Percentiles rank a stretch among this genome's conserved stretches.
phyloP scores from a whole-genome alignment of 805 yeast genomes.

The Saccharomycopsis amapae region DNA sequence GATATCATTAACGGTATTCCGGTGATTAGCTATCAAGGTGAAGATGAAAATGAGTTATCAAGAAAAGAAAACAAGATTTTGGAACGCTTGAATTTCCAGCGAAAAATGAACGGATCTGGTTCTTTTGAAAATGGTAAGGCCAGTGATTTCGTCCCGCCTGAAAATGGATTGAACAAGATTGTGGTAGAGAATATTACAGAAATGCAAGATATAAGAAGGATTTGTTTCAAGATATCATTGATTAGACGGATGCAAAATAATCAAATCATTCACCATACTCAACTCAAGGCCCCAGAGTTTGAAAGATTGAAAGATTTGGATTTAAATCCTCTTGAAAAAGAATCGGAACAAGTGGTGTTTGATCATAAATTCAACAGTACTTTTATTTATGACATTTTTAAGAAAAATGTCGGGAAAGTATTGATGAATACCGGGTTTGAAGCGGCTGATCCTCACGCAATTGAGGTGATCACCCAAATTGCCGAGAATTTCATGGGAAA shows the following conservation, averaged over 20 bases:
- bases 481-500: conserved; percentile 77
- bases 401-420: conserved; percentile 65
- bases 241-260: conserved; percentile 88
- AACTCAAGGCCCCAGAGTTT: conserved; percentile 61
- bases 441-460: conserved; percentile 67
- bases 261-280: conserved; percentile 66
- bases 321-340: conserved; percentile 74
- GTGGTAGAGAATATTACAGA: conserved; percentile 60
- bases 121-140: conserved; percentile 25
- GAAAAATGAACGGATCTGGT: conserved; percentile 24
- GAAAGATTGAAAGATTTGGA: conserved; percentile 59
- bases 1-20: conserved; percentile 82
- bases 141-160: conserved; percentile 36
- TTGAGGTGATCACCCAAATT: conserved; percentile 71
- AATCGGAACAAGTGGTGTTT: conserved; percentile 48
- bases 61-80: conserved; percentile 37
- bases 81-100: conserved; percentile 14
- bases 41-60: conserved; percentile 40
- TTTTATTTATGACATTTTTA: conserved; percentile 58
- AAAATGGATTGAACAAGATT: conserved; percentile 53
- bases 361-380: conserved; percentile 48
- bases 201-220: conserved; percentile 82
- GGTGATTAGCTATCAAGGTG: conserved; percentile 46
- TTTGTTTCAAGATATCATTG: conserved; percentile 81
- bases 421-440: conserved; percentile 94